phyloP scores from a whole-genome alignment of 1,139 yeast species.

The Pichia sp. region DNA sequence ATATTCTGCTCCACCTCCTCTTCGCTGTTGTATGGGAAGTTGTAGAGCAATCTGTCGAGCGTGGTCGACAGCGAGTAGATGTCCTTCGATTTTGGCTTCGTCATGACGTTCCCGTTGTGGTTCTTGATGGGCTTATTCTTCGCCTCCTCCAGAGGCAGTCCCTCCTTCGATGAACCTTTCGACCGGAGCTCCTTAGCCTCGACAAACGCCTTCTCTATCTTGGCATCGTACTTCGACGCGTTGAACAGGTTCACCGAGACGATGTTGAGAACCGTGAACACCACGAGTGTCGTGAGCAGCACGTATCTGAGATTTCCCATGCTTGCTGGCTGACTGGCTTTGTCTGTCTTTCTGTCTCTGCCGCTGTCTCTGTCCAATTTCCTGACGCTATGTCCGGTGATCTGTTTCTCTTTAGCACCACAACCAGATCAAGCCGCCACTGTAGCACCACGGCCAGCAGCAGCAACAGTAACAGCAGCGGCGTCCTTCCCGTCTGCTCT shows the following conservation, averaged over 20 bases:
- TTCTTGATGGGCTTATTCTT: slow-evolving; percentile 1
- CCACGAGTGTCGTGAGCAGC: slow-evolving; percentile 6
- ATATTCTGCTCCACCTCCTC: slow-evolving; percentile 60
- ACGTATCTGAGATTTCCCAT: background rate
- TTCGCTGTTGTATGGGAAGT: slow-evolving; percentile 64
- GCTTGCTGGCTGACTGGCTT: background rate
- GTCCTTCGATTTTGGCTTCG: slow-evolving; percentile 24
- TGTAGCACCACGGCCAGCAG: too few species aligned
- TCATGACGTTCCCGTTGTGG: slow-evolving; percentile 9
- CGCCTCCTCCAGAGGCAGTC: background rate
- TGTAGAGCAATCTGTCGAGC: slow-evolving; percentile 45
- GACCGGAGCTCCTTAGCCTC: slow-evolving; percentile 10
- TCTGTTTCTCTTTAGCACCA: background rate
- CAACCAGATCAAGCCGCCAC: background rate
- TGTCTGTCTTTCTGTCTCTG: background rate
- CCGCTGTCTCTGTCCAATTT: background rate
- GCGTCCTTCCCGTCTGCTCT: too few species aligned
- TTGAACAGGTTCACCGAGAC: slow-evolving; percentile 10
- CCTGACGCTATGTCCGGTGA: background rate
- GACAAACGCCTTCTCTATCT: slow-evolving; percentile 12
- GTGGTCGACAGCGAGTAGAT: slow-evolving; percentile 27
- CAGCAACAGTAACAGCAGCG: too few species aligned
- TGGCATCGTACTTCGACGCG: slow-evolving; percentile 10
- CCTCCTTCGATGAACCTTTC: background rate
- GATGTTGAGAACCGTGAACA: slow-evolving; percentile 12